Conservation (phyloP, 768 basidiomycete genomes). For the Strobilomyces confusus region DNA sequence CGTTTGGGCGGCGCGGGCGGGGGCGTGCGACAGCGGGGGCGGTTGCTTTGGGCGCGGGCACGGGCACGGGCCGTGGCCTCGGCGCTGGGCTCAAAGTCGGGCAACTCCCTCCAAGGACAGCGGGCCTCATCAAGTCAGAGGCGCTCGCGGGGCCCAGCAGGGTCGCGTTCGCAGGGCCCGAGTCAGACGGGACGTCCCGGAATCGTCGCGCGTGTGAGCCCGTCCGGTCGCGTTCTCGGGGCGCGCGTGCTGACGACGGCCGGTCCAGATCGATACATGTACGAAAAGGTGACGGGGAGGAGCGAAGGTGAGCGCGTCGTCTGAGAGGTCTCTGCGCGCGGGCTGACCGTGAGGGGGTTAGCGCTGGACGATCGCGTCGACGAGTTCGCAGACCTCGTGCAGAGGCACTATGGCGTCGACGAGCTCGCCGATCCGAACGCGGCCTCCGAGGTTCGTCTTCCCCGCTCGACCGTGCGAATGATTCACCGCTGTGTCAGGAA, state of each 20-base stretch:
- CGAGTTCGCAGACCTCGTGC: conserved; percentile 72
- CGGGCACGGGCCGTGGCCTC: conserved; percentile 1
- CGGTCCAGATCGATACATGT: conserved; percentile 85
- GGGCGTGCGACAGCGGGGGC: conserved; percentile 13
- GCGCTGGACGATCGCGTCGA: conserved; percentile 87
- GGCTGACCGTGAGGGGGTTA: conserved; percentile 27
- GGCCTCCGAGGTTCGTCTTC: conserved; percentile 44
- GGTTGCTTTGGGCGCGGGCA: background rate
- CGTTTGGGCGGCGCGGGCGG: conserved; percentile 10
- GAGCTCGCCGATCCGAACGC: conserved; percentile 79
- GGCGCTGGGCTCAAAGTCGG: conserved; percentile 15
- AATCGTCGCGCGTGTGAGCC: conserved; percentile 57
- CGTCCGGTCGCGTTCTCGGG: background rate
- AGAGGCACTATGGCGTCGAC: conserved; percentile 59
- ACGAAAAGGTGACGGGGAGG: conserved; percentile 81
- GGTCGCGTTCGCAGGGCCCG: conserved; percentile 30
- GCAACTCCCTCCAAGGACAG: background rate
- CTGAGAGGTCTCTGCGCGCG: background rate
- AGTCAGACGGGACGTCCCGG: conserved; percentile 27
- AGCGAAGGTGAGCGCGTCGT: conserved; percentile 57
- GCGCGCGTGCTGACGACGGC: background rate
- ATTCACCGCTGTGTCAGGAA: conserved; percentile 39
- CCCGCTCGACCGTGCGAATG: background rate
- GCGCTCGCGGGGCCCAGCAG: conserved; percentile 22
- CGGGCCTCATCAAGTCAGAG: conserved; percentile 17